Percentiles rank a stretch among this genome's conserved stretches.
Evolutionary conservation across 1,284 basidiomycete genomes (phyloP).

Genomic region (Athelia sp.): DNA sequence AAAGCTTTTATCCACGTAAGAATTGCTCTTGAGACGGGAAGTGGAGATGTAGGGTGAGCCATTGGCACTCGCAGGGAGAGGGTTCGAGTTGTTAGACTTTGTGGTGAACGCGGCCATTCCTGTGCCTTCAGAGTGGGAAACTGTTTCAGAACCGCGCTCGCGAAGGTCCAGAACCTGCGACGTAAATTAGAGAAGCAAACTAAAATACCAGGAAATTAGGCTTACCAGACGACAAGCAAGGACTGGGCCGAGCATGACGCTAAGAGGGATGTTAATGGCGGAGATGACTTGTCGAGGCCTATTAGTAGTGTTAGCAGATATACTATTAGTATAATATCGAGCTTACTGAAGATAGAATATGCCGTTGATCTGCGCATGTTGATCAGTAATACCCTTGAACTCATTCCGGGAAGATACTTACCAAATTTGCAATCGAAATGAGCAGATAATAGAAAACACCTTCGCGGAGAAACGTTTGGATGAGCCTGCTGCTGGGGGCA

Average conservation of each 20-base stretch:
- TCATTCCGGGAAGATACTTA: conserved; percentile 15
- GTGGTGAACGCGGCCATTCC: conserved; percentile 57
- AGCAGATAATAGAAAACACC: conserved; percentile 79
- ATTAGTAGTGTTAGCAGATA: conserved; percentile 10
- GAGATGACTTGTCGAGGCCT: conserved; percentile 77
- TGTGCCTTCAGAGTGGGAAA: conserved; percentile 61
- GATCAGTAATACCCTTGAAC: conserved; percentile 1
- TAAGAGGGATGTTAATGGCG: conserved; percentile 80
- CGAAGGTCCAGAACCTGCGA: conserved; percentile 68
- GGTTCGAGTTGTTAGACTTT: conserved; percentile 30
- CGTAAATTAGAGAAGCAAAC: conserved; percentile 1
- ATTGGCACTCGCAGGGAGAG: conserved; percentile 29
- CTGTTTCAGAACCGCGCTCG: conserved; percentile 70
- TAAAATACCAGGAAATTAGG: conserved; percentile 2
- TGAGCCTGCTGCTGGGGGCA: conserved; percentile 60
- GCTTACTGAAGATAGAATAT: conserved; percentile 78
- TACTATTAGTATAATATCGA: background rate
- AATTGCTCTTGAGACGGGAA: conserved; percentile 33
- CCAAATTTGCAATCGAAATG: conserved; percentile 74
- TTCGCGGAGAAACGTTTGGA: conserved; percentile 78
- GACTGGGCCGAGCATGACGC: conserved; percentile 78
- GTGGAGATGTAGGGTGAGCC: conserved; percentile 47
- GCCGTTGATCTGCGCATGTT: conserved; percentile 51
- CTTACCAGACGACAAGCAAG: conserved; percentile 69
- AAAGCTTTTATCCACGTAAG: conserved; percentile 26